Evolutionary conservation across 805 yeast genomes (phyloP).

Genomic region (Saturnispora sanitii): DNA sequence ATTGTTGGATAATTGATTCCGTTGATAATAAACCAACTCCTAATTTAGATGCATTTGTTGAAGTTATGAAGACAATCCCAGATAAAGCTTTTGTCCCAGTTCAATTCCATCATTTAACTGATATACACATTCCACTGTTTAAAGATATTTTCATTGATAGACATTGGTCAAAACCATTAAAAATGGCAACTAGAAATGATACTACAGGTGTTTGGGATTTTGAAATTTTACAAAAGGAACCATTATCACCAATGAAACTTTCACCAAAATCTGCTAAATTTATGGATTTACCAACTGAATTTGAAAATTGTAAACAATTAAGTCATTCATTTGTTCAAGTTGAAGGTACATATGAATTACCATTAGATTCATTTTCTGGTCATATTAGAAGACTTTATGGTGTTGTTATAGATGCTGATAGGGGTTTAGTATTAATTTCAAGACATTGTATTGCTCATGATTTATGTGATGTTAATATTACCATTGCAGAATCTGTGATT

Average conservation of each 20-base stretch:
- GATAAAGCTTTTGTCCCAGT: slow-evolving; percentile 65
- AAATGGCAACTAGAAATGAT: slow-evolving; percentile 55
- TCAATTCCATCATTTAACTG: slow-evolving; percentile 67
- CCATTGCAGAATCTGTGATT: slow-evolving; percentile 78
- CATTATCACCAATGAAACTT: slow-evolving; percentile 44
- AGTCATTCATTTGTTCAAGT: slow-evolving; percentile 67
- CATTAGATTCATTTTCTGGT: slow-evolving; percentile 67
- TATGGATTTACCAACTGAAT: slow-evolving; percentile 56
- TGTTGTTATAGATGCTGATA: slow-evolving; percentile 67
- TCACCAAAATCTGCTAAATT: slow-evolving; percentile 58
- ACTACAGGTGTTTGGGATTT: slow-evolving; percentile 49
- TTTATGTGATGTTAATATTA: slow-evolving; percentile 59
- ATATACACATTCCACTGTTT: slow-evolving; percentile 63
- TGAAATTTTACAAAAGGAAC: slow-evolving; percentile 44
- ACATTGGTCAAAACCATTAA: slow-evolving; percentile 72
- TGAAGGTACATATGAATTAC: slow-evolving; percentile 51
- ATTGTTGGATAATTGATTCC: slow-evolving; percentile 76
- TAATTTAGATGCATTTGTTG: slow-evolving; percentile 65
- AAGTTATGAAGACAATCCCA: slow-evolving; percentile 69
- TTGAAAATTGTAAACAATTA: slow-evolving; percentile 42
- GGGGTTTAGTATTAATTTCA: slow-evolving; percentile 73
- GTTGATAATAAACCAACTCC: slow-evolving; percentile 67
- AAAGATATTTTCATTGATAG: slow-evolving; percentile 68
- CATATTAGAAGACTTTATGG: slow-evolving; percentile 61
- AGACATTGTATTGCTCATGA: slow-evolving; percentile 78